Evolutionary conservation across 2,329 filamentous ascomycete species (phyloP).

Genomic region (Claviceps humidiphila): DNA sequence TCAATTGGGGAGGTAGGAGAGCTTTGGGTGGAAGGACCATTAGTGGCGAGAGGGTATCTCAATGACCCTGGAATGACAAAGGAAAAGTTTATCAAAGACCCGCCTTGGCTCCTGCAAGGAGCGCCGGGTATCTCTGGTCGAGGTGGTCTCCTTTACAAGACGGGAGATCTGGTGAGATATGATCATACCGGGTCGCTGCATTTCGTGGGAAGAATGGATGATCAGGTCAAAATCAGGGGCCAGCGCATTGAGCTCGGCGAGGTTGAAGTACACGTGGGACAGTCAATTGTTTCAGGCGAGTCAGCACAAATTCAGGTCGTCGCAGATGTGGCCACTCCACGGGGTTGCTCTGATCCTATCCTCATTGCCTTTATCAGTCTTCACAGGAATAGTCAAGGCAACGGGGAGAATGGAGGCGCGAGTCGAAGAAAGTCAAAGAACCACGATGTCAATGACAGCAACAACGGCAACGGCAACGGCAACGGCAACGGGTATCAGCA

Average conservation of each 20-base stretch:
- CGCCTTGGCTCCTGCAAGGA: not conserved
- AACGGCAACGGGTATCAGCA: no score
- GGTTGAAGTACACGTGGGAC: slow-evolving; percentile 4
- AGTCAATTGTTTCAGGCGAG: not conserved
- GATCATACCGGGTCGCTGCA: slow-evolving; percentile 10
- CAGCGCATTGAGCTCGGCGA: slow-evolving; percentile 14
- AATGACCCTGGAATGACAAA: not conserved
- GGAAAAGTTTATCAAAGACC: not conserved
- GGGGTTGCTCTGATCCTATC: no score
- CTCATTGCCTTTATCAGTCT: no score
- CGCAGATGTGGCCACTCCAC: not conserved
- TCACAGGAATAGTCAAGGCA: no score
- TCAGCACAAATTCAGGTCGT: not conserved
- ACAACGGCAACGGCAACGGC: no score
- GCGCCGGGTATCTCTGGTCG: not conserved
- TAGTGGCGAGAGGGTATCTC: not conserved
- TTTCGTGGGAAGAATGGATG: slow-evolving; percentile 13
- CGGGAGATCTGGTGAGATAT: slow-evolving; percentile 11
- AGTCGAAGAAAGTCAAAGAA: not conserved
- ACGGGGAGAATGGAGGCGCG: no score
- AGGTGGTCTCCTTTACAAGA: slow-evolving; percentile 8
- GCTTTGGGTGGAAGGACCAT: slow-evolving; percentile 1
- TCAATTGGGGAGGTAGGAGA: slow-evolving; percentile 1
- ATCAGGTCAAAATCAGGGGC: slow-evolving; percentile 14
- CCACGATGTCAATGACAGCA: no score